Evolutionary conservation across 192 early-diverging fungal species (phyloP), one percentile per base, ranked within the genome.

Genomic region (Coemansia sp.): DNA sequence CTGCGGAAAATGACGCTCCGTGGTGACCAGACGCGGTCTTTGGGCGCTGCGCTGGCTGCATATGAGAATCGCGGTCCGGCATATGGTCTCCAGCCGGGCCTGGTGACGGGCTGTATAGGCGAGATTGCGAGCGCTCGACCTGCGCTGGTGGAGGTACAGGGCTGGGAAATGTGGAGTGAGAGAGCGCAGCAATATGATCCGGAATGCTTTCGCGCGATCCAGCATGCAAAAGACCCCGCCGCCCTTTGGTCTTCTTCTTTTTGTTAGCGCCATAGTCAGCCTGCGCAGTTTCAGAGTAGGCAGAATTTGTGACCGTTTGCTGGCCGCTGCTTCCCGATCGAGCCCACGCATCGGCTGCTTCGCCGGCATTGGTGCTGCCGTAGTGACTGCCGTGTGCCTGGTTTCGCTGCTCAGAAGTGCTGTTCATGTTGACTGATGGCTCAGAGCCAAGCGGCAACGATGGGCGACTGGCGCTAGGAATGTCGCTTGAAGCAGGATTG

Each of bases 121-220:
- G 70, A 10, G 71, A 69, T 5, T 67, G 64, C 10, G 71, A 60
- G 43, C 64, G 64, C 19, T 79, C 71, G 19, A 70, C 57, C 39
- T 71, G 65, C 35, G 50, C 57, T 10, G 77, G 68, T 2, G 61
- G 59, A 14, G 77, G 69, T 7, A 66, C 72, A 5, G 77, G 77
- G 39, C 77, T 80, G 29, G 77, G 77, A 23, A 80, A 80, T 14
- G 77, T 73, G 21, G 77, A 80, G 57, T 74, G 77, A 8, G 77
- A 80, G 14, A 80, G 77, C 24, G 72, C 77, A n/a, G 72, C 64
- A 56, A 80, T 71, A 48, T 80, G 77, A 23, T 80, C 72, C 10
- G 72, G 69, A 24, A 79, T 70, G 64, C 72, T 74, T 27, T 80
- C 77, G n/a, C 77, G 68, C 38, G 77, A 80, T 21, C 62, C 59